A percentile compares a stretch with the other conserved stretches of the same genome.
These are phyloP conservation scores for Melastoma candidum DNA, from an alignment of 441 rosid genomes.

Conservation along the genomic window DNA sequence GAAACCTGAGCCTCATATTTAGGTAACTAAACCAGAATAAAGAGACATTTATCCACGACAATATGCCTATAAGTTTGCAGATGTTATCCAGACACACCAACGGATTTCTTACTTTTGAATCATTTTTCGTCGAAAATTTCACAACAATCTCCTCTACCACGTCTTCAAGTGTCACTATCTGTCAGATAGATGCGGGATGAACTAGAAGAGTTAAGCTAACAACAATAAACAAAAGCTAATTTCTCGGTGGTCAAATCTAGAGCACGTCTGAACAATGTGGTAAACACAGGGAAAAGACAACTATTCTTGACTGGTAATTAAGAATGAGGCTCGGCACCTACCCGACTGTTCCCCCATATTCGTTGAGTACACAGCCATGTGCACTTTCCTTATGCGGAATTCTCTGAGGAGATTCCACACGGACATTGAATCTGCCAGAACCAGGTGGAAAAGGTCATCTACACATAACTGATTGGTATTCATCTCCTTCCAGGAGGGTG, in stretches of 20 bases:
- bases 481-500: too few species aligned
- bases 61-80: background rate
- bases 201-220: too few species aligned
- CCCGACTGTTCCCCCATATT: slow-evolving; percentile 99
- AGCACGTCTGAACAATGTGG: too few species aligned
- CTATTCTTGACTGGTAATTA: too few species aligned
- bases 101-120: slow-evolving; percentile 63
- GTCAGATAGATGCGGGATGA: slow-evolving; percentile 5
- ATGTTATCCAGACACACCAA: background rate
- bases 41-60: too few species aligned
- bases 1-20: too few species aligned
- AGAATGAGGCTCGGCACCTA: slow-evolving; percentile 31
- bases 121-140: slow-evolving; percentile 98
- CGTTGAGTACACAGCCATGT: slow-evolving; percentile 98
- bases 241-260: too few species aligned
- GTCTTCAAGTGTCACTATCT: slow-evolving; percentile 94
- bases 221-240: too few species aligned
- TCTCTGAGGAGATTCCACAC: slow-evolving; percentile 99
- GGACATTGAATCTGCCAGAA: slow-evolving; percentile 90
- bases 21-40: too few species aligned
- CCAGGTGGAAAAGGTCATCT: slow-evolving; percentile 12
- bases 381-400: slow-evolving; percentile 98
- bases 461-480: too few species aligned
- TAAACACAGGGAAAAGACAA: too few species aligned
- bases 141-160: slow-evolving; percentile 98